These are phyloP conservation scores for Penicillium sp. DNA, from an alignment of 2,329 filamentous ascomycete genomes.

Conservation along the genomic window DNA sequence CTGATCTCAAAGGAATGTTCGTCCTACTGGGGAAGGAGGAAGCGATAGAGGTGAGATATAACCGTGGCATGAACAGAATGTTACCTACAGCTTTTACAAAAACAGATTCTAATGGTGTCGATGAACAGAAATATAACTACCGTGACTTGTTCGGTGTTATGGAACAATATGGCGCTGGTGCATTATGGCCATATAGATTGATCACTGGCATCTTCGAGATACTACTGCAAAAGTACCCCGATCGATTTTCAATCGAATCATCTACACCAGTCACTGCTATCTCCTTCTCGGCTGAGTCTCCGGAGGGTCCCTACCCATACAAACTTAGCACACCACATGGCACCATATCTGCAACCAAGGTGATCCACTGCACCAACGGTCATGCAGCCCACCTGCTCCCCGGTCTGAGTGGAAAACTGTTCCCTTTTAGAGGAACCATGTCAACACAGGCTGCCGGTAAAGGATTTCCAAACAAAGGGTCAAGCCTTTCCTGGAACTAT, in stretches of 20 bases:
- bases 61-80: not conserved
- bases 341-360: not conserved
- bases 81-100: not conserved
- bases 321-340: not conserved
- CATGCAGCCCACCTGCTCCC: not conserved
- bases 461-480: not conserved
- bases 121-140: not conserved
- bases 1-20: not conserved
- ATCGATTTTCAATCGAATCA: not conserved
- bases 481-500: not conserved
- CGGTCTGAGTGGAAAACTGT: not conserved
- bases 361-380: not conserved
- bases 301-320: not conserved
- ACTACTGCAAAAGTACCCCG: not conserved
- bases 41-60: not conserved
- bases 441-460: not conserved
- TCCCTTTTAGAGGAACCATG: not conserved
- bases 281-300: not conserved
- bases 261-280: not conserved
- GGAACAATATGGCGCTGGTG: not conserved
- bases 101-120: fast-evolving
- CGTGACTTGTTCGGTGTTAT: not conserved
- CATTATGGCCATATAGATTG: not conserved
- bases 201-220: not conserved
- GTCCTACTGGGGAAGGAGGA: not conserved